Percentiles rank a stretch among this genome's conserved stretches.
These are phyloP conservation scores for Boeremia exigua DNA, from an alignment of 2,329 filamentous ascomycete species.

Conservation along the genomic window DNA sequence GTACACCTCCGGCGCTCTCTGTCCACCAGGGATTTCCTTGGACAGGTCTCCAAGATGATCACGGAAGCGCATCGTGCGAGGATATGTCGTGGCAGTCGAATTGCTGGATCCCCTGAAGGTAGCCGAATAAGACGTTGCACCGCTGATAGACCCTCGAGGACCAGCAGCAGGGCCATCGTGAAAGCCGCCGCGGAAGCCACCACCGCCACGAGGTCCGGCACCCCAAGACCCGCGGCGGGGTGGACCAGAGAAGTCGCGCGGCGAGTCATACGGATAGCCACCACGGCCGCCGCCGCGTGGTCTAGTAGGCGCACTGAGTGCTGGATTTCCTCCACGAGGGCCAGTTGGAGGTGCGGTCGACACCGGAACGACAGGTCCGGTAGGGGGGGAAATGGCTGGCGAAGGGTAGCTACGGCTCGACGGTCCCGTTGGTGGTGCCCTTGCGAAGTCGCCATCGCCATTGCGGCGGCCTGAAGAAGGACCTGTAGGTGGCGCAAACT, in stretches of 20 bases:
- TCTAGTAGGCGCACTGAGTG: slow-evolving; percentile 49
- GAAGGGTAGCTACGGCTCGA: slow-evolving; percentile 45
- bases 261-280: slow-evolving; percentile 49
- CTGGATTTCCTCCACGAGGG: slow-evolving; percentile 44
- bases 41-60: slow-evolving; percentile 53
- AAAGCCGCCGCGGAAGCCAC: slow-evolving; percentile 28
- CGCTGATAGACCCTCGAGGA: slow-evolving; percentile 38
- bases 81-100: slow-evolving; percentile 53
- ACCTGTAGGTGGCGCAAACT: slow-evolving; percentile 47
- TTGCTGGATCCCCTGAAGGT: slow-evolving; percentile 52
- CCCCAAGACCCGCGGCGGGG: slow-evolving; percentile 47
- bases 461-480: slow-evolving; percentile 47
- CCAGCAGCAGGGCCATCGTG: slow-evolving; percentile 42
- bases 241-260: slow-evolving; percentile 42
- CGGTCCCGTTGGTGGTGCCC: slow-evolving; percentile 50
- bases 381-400: slow-evolving; percentile 49
- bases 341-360: slow-evolving; percentile 43
- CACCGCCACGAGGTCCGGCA: slow-evolving; percentile 39
- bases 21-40: slow-evolving; percentile 53
- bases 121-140: slow-evolving; percentile 40
- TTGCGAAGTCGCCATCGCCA: slow-evolving; percentile 41
- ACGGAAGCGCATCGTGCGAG: slow-evolving; percentile 55
- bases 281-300: slow-evolving; percentile 50
- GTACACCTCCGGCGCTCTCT: slow-evolving; percentile 50
- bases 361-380: slow-evolving; percentile 43